Evolutionary conservation across 306 rosid genomes (phyloP), one percentile per base, ranked within the genome.

Genomic region (Dalbergia cultrata): DNA sequence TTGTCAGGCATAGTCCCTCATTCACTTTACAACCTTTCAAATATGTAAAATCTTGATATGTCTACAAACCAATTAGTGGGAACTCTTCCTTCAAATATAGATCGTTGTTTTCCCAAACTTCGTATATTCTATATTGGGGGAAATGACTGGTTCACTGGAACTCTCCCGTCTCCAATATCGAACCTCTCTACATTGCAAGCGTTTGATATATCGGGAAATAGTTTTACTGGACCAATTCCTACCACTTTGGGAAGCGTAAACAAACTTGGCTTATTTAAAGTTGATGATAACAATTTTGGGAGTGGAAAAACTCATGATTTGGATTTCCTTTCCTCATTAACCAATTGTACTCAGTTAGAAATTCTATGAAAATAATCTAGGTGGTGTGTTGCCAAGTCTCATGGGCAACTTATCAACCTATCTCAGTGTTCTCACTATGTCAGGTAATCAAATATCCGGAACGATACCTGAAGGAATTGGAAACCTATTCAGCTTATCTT

Each of bases 1-100:
- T 45, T 84, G 52, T 80, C 76, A 7, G 82, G 85, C 17, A 9
- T 6, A 9, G 13, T 84, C 4, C 76, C 85, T 44, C 33, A 34
- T 69, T 84, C 84, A 13, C 59, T 80, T 45, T 84, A 80, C 6
- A 84, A 84, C 34, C 84, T 80, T 61, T 75, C 87, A 31, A 70
- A 61, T 4, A 62, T 84, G 8, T 10, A 54, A 56, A 0, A 0
- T 5, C 11, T 84, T 21, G 47, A 7, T 8, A 21, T 84, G 0
- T 4, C 0, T 0, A 0, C 0, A n/a, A 78, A 75, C 72, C 39
- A 76, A 4, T 58, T 78, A 33, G 14, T 3, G 1, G 85, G 84
- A 13, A 56, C 67, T 17, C 39, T 80, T 75, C 61, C 72, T 45
- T 61, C 85, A 70, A 45, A 75, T 35, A 12, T 80, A 5, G 49